phyloP scores from a whole-genome alignment of 805 yeast species.

The Yamadazyma phyllophila region DNA sequence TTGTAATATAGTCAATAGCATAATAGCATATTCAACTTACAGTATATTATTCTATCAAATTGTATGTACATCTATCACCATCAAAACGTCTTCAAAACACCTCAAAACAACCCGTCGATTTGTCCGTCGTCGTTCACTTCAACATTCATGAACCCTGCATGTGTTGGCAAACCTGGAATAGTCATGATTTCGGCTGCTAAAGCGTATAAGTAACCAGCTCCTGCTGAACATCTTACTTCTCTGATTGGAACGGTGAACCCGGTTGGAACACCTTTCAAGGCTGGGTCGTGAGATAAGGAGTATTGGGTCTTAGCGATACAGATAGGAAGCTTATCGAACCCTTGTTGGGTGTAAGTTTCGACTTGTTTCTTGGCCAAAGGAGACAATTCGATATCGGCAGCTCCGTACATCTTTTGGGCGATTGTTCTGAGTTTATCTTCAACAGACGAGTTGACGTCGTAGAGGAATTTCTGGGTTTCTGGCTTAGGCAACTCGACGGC shows the following conservation, averaged over 20 bases:
- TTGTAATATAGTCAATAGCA: neutral
- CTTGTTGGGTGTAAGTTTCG: constrained; percentile 78
- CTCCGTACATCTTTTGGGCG: constrained; percentile 92
- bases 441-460: constrained; percentile 67
- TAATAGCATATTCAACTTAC: neutral
- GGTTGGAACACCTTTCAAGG: constrained; percentile 90
- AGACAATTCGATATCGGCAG: constrained; percentile 74
- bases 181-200: constrained; percentile 97
- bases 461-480: constrained; percentile 51
- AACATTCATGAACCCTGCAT: constrained; percentile 95
- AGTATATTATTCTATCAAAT: constrained; percentile 2
- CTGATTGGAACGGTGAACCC: constrained; percentile 93
- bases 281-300: constrained; percentile 91
- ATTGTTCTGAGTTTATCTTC: constrained; percentile 78
- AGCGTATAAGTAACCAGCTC: constrained; percentile 96
- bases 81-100: too few species aligned
- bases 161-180: constrained; percentile 95
- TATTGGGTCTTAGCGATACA: constrained; percentile 98
- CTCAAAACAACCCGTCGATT: constrained; percentile 84
- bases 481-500: constrained; percentile 53
- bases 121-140: constrained; percentile 89
- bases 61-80: neutral
- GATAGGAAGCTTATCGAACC: constrained; percentile 86
- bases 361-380: constrained; percentile 81
- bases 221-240: constrained; percentile 90